Percentiles rank a stretch among this genome's conserved stretches.
Conservation (phyloP, 331 rosid species). For the Malus hybrid region DNA sequence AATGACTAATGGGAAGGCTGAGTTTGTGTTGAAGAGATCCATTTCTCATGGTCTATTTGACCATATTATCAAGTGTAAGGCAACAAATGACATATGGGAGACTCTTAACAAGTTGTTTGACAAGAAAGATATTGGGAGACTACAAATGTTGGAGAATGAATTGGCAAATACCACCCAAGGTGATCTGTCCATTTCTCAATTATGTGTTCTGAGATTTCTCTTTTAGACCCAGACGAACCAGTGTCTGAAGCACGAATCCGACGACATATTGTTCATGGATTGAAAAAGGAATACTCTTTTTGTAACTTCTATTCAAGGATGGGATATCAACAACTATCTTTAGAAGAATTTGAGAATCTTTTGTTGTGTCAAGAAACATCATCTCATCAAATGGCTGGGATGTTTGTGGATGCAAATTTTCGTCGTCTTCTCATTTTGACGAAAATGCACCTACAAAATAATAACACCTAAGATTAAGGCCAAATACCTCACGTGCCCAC, state of each 20-base stretch:
- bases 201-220: background rate
- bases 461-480: too few relatives aligned
- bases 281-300: background rate
- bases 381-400: background rate
- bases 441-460: too few relatives aligned
- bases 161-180: background rate
- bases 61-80: background rate
- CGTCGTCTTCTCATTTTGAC: too few relatives aligned
- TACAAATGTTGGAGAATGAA: background rate
- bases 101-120: background rate
- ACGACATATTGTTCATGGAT: background rate
- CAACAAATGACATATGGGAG: background rate
- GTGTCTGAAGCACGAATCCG: background rate
- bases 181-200: background rate
- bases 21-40: background rate
- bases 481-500: too few relatives aligned
- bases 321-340: background rate
- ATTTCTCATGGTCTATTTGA: background rate
- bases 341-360: constrained; percentile 1
- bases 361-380: background rate
- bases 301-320: background rate
- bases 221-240: background rate
- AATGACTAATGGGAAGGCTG: background rate
- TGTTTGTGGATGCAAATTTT: too few relatives aligned
- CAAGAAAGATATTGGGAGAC: background rate